Base-by-base conservation (phyloP, 176 grass and related monocot genomes). In the Carex myosuroides region DNA sequence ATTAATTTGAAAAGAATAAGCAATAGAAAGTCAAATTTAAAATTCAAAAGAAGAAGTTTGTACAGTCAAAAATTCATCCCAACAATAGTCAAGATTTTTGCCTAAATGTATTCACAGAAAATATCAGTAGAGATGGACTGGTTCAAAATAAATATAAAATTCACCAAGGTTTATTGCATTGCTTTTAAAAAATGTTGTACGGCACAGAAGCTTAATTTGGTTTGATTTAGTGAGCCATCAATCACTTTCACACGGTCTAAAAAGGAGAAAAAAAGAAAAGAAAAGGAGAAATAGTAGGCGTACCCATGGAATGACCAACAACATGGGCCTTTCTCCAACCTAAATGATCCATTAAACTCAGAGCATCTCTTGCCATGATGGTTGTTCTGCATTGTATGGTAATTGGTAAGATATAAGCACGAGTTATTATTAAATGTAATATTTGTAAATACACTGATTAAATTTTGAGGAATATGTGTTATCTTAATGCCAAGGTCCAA, bases 281-380 rank as follows among this genome's bases (percentile, higher is more conserved):
- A 41, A 41, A 46, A 37, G 12, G 54, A 55, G 8, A 55, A 13
- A 57, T 3, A 14, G 12, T 35, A 64, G 8, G 70, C 89, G 87
- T 66, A 94, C 92, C 92, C 92, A 94, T 94, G 52, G 89, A 94
- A 57, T 94, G 92, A 8, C 92, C 89, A 62, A 94, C 88, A 29
- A 91, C 71, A 54, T 94, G 89, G 5, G 85, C 89, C 22, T 81
- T 88, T 60, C 69, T 73, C 92, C 92, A 94, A 73, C 87, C 87
- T 44, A 94, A 64, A 85, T 94, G 89, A 70, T 91, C 87, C 92
- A 94, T 70, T 44, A 94, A 77, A 20, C 85, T 89, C 18, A 94
- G 44, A 3, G 87, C 79, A 80, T 94, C 92, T 50, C 70, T 94
- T 4, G 92, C 92, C 89, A 94, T 94, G 72, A 86, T 89, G 60